Percentiles rank a stretch among this genome's conserved stretches.
These are phyloP conservation scores for Immersiella caudata DNA, from an alignment of 495 filamentous ascomycete species.

Conservation along the genomic window DNA sequence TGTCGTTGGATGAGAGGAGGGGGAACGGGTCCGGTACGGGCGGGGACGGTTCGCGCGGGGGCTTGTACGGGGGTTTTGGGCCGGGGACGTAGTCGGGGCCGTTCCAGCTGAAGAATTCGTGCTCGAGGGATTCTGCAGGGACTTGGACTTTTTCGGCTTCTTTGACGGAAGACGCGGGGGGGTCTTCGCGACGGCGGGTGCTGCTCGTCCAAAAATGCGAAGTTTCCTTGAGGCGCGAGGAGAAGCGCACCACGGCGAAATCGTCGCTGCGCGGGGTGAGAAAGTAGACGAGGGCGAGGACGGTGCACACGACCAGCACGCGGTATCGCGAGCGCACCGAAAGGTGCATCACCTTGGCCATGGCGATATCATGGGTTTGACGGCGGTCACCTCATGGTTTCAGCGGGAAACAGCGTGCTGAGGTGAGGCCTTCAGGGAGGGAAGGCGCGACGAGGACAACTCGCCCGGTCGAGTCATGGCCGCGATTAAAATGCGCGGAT, in stretches of 20 bases:
- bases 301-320: conserved; percentile 15
- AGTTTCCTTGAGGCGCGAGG: background rate
- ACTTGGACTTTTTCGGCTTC: conserved; percentile 15
- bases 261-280: background rate
- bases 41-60: conserved; percentile 5
- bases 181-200: background rate
- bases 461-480: background rate
- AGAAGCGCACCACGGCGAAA: background rate
- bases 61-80: conserved; percentile 26
- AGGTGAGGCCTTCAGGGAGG: background rate
- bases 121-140: conserved; percentile 13
- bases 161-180: background rate
- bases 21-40: conserved; percentile 35
- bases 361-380: background rate
- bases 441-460: background rate
- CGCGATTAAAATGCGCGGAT: background rate
- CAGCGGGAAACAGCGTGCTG: background rate
- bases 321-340: conserved; percentile 25
- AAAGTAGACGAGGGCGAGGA: conserved; percentile 14
- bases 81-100: conserved; percentile 8
- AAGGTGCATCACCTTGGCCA: conserved; percentile 20
- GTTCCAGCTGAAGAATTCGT: conserved; percentile 27
- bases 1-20: conserved; percentile 22
- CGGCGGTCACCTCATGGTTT: conserved; percentile 3
- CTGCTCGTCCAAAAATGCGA: background rate